Evolutionary conservation across 2,329 filamentous ascomycete species (phyloP), one percentile per base, ranked within the genome.

Genomic region (Aspergillus hiratsukae): DNA sequence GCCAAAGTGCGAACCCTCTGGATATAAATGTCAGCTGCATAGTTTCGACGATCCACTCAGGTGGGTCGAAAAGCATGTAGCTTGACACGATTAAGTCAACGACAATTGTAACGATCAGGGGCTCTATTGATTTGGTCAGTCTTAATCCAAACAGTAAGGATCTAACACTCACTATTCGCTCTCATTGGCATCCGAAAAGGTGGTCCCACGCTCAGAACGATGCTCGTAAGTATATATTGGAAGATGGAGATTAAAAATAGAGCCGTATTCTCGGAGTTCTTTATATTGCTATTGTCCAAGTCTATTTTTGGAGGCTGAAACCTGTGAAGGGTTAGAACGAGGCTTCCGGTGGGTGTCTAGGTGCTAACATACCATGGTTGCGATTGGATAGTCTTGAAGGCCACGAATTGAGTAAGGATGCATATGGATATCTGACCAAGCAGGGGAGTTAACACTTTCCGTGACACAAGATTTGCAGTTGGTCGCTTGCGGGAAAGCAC

Each of bases 221-320:
- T 82, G 3, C 90, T 94, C 0, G 91, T 89, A 23, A 97, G 81
- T 40, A 96, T 95, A 72, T 99, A 99, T 71, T 97, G 92, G 68
- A 92, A 97, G 72, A 91, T 97, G 1, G 89, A 95, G 4, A 92
- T 80, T 29, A 97, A 76, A 77, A 99, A 99, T 1, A 99, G 78
- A 0, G 89, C 86, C 0, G 93, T 96, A 67, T 99, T 97, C 67
- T 97, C 89, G 9, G 91, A 96, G 73, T 97, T 97, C 66, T 88
- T 82, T 53, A 92, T 88, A 69, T 94, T 96, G 25, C 89, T 88
- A 68, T 94, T 88, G 29, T 96, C 83, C 27, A 83, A 84, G 67
- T 91, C 83, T 27, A 96, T 71, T 55, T 86, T 80, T 0, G 94
- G 94, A 17, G 92, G 90, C 52, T 88, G 85, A 70, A 90, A 96